phyloP scores from a whole-genome alignment of 129 eudicot species.

The Flaveria robusta region DNA sequence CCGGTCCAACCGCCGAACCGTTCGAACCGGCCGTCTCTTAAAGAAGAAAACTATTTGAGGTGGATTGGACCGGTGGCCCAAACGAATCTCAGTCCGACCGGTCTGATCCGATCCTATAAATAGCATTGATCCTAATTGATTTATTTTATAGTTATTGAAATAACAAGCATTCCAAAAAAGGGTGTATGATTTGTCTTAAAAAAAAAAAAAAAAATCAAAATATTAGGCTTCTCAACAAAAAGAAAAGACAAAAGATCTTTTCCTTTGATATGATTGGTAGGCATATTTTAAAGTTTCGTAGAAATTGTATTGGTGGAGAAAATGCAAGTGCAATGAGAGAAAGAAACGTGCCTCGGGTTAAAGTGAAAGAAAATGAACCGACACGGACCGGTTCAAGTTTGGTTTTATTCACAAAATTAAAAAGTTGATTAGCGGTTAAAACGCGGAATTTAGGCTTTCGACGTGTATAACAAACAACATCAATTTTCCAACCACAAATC shows the following conservation, averaged over 20 bases:
- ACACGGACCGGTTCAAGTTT: constrained; percentile 28
- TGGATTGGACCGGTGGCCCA: no score
- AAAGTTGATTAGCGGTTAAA: constrained; percentile 37
- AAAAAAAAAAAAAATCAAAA: not conserved
- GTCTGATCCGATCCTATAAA: no score
- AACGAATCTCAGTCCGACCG: no score
- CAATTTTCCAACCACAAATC: constrained; percentile 38
- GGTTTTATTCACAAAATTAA: not conserved
- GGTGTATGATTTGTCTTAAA: not conserved
- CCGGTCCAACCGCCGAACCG: no score
- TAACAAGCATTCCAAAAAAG: no score
- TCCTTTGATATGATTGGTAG: constrained; percentile 34
- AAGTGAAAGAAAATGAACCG: constrained; percentile 36
- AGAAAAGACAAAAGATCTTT: constrained; percentile 23
- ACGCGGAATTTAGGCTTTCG: constrained; percentile 48
- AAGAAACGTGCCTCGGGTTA: constrained; percentile 30
- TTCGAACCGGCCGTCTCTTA: no score
- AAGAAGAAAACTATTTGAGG: no score
- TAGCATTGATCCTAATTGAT: no score
- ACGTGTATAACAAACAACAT: constrained; percentile 31
- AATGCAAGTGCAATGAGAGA: constrained; percentile 14
- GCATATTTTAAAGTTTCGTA: not conserved
- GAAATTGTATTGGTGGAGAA: constrained; percentile 9
- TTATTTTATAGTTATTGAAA: no score
- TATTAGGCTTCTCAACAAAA: not conserved